Evolutionary conservation across 345 rosid species (phyloP).

Genomic region (Microcos paniculata): DNA sequence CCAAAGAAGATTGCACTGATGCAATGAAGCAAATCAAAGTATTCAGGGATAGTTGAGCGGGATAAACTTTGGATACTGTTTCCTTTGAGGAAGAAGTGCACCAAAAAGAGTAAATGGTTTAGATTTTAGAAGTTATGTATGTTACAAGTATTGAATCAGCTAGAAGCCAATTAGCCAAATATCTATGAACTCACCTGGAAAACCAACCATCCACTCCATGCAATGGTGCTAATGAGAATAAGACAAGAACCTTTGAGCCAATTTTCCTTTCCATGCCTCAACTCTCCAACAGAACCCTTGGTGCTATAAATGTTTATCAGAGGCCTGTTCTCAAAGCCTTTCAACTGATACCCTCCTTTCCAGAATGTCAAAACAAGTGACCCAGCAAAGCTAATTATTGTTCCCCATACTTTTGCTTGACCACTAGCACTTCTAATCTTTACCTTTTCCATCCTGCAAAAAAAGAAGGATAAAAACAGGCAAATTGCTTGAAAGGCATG

Average conservation of each 20-base stretch:
- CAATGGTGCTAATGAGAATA: constrained; percentile 35
- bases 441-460: constrained; percentile 42
- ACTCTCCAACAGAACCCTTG: not conserved
- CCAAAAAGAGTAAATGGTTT: not conserved
- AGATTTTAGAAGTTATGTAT: not conserved
- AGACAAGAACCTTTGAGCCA: constrained; percentile 51
- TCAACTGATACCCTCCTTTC: constrained; percentile 39
- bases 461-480: not conserved
- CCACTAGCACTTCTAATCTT: constrained; percentile 26
- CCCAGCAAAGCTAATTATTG: constrained; percentile 31
- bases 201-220: constrained; percentile 47
- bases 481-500: not conserved
- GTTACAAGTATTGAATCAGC: not conserved
- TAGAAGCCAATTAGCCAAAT: not conserved
- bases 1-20: constrained; percentile 38
- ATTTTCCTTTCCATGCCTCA: constrained; percentile 20
- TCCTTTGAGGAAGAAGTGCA: constrained; percentile 19
- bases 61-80: constrained; percentile 30
- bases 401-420: constrained; percentile 38
- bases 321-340: constrained; percentile 33
- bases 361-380: constrained; percentile 51
- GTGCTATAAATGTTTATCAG: constrained; percentile 29
- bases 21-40: constrained; percentile 46
- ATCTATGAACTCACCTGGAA: constrained; percentile 30
- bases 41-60: constrained; percentile 40